Evolutionary conservation across 768 basidiomycete species (phyloP).

Genomic region (Suillus paluster): DNA sequence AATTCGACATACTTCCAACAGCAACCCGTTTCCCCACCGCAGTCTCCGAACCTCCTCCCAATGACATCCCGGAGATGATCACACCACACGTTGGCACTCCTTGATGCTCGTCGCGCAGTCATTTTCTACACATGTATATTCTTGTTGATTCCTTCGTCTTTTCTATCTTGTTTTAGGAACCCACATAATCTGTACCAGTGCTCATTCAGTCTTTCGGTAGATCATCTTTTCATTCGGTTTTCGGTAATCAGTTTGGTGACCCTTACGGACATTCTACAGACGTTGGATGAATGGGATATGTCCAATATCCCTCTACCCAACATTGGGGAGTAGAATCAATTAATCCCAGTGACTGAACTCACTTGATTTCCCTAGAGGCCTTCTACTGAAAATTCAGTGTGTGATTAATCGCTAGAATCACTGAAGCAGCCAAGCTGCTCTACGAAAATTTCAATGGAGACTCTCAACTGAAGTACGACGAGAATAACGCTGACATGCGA

Average conservation of each 20-base stretch:
- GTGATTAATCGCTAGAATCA: too few relatives aligned
- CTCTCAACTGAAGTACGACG: too few relatives aligned
- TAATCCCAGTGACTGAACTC: constrained; percentile 21
- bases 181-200: constrained; percentile 12
- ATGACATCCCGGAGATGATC: constrained; percentile 27
- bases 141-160: constrained; percentile 1
- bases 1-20: constrained; percentile 56
- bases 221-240: neutral
- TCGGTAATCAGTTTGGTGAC: neutral
- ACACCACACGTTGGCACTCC: neutral
- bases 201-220: neutral
- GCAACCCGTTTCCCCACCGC: constrained; percentile 53
- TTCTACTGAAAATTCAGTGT: too few relatives aligned
- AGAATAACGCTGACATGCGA: too few relatives aligned
- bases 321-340: too few relatives aligned
- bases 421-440: too few relatives aligned
- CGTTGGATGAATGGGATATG: neutral
- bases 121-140: constrained; percentile 5
- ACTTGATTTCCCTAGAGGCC: too few relatives aligned
- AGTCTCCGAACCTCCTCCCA: constrained; percentile 52
- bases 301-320: neutral
- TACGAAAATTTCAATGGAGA: too few relatives aligned
- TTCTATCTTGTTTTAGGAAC: constrained; percentile 10
- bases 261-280: neutral
- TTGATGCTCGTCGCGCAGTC: neutral